Base-by-base conservation (phyloP, 441 rosid genomes). In the Pelargonium fulgidum region DNA sequence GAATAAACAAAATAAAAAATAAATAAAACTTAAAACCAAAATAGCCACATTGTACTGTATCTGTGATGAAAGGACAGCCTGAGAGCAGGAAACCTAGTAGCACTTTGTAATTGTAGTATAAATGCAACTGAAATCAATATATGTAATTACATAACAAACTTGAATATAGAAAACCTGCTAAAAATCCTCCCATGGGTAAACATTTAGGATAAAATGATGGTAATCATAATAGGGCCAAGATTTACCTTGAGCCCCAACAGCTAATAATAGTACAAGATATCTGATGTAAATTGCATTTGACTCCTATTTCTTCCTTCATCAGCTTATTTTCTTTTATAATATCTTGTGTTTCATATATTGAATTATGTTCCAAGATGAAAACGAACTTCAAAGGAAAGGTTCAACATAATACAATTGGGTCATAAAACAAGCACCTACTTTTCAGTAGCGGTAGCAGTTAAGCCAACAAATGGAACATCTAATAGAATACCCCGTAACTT, bases 371-470 rank as follows among this genome's bases (percentile, higher is more conserved):
- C 62, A 9, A 17, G 24, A 56, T 2, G 62, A 58, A 8, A 58
- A 58, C 3, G 7, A 19, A 3, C 19, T 58, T 10, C n/a, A 58
- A 6, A 58, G 19, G 29, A 58, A 20, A 7, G 29, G 63, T 58
- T 20, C 63, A 58, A 8, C 20, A 1, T 20, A 58, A 58, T 58
- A 58, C 26, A 58, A 19, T 20, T 9, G 13, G 63, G 63, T 58
- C 16, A 66, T 47, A 42, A 67, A 39, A 36, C 8, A 47, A 58
- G 29, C 24, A 63, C 68, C 2, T 80, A 84, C 87, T 71, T 81
- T 71, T 78, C 79, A 41, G 87, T 84, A 58, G 87, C 85, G 19
- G 87, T 84, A 63, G 87, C 87, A 61, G 87, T 81, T 74, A 84
- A 80, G 70, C 73, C 83, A 59, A 84, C 81, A 80, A 84, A 81